A percentile compares a stretch with the other conserved stretches of the same genome.
Evolutionary conservation across 1,284 basidiomycete species (phyloP).

Genomic region (Violaceomyces palustris): DNA sequence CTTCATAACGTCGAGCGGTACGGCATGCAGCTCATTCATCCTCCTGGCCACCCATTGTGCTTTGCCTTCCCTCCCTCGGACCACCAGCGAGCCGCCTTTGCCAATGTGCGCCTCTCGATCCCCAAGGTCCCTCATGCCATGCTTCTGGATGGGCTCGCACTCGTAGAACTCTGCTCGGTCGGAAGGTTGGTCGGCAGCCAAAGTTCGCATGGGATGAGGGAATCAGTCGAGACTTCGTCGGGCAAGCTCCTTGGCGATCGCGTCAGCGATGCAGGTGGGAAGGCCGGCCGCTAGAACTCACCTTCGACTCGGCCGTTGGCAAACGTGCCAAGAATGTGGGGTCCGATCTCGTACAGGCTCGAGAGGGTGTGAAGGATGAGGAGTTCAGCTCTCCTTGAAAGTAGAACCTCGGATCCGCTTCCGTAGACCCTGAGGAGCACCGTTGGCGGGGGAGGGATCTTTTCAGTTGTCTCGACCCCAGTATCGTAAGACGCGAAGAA

Average conservation of each 20-base stretch:
- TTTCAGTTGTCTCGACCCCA: background rate
- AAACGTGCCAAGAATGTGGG: conserved; percentile 51
- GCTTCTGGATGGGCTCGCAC: conserved; percentile 44
- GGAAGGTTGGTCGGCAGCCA: too few relatives aligned
- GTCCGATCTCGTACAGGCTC: conserved; percentile 50
- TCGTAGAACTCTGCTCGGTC: conserved; percentile 37
- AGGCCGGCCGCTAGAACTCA: conserved; percentile 1
- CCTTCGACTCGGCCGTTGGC: conserved; percentile 49
- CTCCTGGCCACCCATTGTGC: conserved; percentile 50
- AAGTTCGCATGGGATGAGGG: background rate
- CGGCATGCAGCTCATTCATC: conserved; percentile 51
- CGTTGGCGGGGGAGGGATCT: conserved; percentile 23
- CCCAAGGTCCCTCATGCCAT: conserved; percentile 45
- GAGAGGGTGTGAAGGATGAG: conserved; percentile 50
- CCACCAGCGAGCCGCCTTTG: conserved; percentile 19
- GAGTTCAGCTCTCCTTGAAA: conserved; percentile 46
- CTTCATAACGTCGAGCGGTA: conserved; percentile 48
- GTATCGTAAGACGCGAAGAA: conserved; percentile 47
- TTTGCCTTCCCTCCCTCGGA: conserved; percentile 36
- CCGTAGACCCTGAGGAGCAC: conserved; percentile 50
- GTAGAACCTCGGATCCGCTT: conserved; percentile 39
- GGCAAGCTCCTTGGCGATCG: background rate
- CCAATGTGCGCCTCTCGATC: conserved; percentile 27
- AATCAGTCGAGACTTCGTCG: background rate
- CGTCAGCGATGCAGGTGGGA: too few relatives aligned